Percentiles rank a stretch among this genome's conserved stretches.
Conservation (phyloP, 2,329 filamentous ascomycete genomes). For the Fusarium clavum region DNA sequence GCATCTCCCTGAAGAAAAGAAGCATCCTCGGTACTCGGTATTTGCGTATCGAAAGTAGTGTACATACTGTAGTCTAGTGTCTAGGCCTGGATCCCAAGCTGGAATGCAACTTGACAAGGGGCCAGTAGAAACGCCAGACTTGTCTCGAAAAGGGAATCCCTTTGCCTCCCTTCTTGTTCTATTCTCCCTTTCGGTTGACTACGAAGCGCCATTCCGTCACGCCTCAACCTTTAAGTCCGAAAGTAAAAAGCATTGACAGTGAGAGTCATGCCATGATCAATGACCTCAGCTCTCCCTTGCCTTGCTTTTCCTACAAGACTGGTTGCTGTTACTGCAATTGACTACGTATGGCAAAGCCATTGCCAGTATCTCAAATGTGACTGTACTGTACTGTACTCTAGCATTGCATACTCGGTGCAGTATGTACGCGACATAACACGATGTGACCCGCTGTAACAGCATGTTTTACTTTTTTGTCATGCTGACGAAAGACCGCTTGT, state of each 20-base stretch:
- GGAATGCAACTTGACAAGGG: slow-evolving; percentile 2
- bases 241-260: background rate
- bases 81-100: slow-evolving; percentile 22
- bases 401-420: background rate
- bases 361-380: background rate
- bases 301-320: background rate
- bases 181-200: slow-evolving; percentile 11
- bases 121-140: slow-evolving; percentile 10
- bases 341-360: background rate
- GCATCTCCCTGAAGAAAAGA: slow-evolving; percentile 1
- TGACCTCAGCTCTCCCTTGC: background rate
- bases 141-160: slow-evolving; percentile 6
- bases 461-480: slow-evolving; percentile 3
- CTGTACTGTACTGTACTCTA: background rate
- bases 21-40: slow-evolving; percentile 20
- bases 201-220: background rate
- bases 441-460: background rate
- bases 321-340: background rate
- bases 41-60: background rate
- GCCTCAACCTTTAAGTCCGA: background rate
- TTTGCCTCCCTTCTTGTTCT: background rate
- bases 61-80: background rate
- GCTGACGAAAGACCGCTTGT: background rate
- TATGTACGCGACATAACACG: slow-evolving; percentile 1
- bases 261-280: background rate